These are phyloP conservation scores for Phytophthora hibernalis DNA, from an alignment of 352 stramenopile species.

Conservation along the genomic window DNA sequence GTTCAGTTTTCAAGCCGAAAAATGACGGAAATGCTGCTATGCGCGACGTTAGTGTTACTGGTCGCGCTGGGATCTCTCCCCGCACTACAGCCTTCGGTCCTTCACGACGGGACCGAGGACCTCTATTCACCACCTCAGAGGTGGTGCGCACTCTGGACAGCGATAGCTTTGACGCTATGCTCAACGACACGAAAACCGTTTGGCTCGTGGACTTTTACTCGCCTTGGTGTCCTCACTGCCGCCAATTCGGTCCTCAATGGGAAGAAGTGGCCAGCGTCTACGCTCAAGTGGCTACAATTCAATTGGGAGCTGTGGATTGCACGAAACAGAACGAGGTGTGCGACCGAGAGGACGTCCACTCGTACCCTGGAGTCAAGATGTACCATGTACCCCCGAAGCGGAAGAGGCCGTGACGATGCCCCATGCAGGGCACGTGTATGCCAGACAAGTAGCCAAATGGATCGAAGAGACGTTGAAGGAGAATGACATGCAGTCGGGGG, in stretches of 20 bases:
- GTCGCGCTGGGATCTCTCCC: conserved; percentile 7
- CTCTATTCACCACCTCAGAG: conserved; percentile 26
- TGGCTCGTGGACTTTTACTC: conserved; percentile 87
- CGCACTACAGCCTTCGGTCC: conserved; percentile 6
- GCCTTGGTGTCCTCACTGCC: conserved; percentile 82
- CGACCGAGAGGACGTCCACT: conserved; percentile 59
- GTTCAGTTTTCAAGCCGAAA: background rate
- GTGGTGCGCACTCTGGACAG: conserved; percentile 36
- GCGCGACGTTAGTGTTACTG: conserved; percentile 2
- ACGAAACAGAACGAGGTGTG: conserved; percentile 61
- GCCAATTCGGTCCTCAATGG: conserved; percentile 67
- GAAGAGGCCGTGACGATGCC: conserved; percentile 45
- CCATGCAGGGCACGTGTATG: conserved; percentile 36
- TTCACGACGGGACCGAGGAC: conserved; percentile 9
- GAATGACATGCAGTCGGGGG: conserved; percentile 50
- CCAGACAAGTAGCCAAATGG: conserved; percentile 62
- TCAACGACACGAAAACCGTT: conserved; percentile 58
- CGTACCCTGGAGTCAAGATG: conserved; percentile 70
- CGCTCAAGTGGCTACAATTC: conserved; percentile 44
- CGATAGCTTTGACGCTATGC: conserved; percentile 43
- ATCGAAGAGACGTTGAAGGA: conserved; percentile 64
- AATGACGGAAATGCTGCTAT: conserved; percentile 11
- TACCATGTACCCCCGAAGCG: conserved; percentile 54
- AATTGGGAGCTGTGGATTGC: conserved; percentile 77
- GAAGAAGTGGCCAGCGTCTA: conserved; percentile 72